These are phyloP conservation scores for Sphenostylis stenocarpa DNA, from an alignment of 306 rosid species.

Conservation along the genomic window DNA sequence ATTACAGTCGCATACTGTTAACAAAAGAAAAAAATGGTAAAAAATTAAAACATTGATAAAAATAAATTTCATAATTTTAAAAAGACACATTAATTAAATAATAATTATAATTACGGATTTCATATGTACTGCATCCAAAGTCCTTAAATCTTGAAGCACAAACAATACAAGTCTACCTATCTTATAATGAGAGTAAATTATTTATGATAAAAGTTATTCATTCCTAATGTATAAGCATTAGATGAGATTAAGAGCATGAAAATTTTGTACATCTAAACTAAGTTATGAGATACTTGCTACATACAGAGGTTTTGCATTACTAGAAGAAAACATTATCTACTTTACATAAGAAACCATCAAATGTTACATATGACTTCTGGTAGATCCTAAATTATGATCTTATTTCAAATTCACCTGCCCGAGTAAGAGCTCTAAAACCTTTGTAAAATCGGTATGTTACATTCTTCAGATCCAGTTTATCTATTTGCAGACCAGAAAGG, in stretches of 20 bases:
- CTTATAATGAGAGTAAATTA: not conserved
- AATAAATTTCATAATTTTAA: not conserved
- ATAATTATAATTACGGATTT: not conserved
- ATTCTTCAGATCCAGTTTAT: constrained; percentile 64
- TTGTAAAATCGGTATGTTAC: constrained; percentile 57
- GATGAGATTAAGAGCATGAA: not conserved
- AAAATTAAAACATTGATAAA: not conserved
- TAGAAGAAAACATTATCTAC: not conserved
- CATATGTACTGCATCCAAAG: not conserved
- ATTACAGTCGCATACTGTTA: not conserved
- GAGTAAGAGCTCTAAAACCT: constrained; percentile 79
- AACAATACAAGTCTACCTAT: not conserved
- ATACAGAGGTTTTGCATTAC: not conserved
- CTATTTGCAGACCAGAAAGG: constrained; percentile 75
- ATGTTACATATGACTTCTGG: not conserved
- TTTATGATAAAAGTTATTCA: not conserved
- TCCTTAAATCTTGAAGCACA: not conserved
- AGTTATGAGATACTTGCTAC: not conserved
- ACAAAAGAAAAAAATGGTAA: not conserved
- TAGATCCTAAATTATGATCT: constrained; percentile 46
- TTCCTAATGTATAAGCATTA: not conserved
- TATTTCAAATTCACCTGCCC: constrained; percentile 77
- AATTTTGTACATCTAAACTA: not conserved
- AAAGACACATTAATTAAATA: not conserved
- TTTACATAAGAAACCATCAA: constrained; percentile 5